Conservation (phyloP, 257 asterid genomes). For the Ballota nigra region DNA sequence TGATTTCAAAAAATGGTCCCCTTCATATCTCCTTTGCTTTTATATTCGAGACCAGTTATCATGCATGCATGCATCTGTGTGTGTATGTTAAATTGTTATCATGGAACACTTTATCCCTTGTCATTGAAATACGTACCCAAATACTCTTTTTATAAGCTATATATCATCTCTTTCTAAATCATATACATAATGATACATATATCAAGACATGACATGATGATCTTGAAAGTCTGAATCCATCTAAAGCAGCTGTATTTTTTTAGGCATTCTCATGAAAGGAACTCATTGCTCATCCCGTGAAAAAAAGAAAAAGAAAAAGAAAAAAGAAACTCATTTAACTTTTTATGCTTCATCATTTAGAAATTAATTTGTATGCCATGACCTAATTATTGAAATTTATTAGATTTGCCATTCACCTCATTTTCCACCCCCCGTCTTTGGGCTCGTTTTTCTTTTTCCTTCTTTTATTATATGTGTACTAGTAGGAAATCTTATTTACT, state of each 20-base stretch:
- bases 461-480: too few relatives aligned
- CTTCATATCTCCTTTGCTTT: slow-evolving; percentile 12
- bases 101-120: slow-evolving; percentile 21
- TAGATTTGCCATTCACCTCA: too few relatives aligned
- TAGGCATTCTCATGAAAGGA: slow-evolving; percentile 12
- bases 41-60: slow-evolving; percentile 7
- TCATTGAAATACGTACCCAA: background rate
- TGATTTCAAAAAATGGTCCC: slow-evolving; percentile 26
- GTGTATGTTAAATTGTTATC: slow-evolving; percentile 29
- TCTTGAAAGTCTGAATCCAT: slow-evolving; percentile 9
- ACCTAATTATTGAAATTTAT: too few relatives aligned
- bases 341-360: background rate
- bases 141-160: slow-evolving; percentile 10
- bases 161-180: background rate
- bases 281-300: too few relatives aligned
- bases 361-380: too few relatives aligned
- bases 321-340: slow-evolving; percentile 17
- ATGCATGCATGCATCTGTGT: slow-evolving; percentile 22
- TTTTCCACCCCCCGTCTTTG: too few relatives aligned
- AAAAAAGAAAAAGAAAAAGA: too few relatives aligned
- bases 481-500: too few relatives aligned
- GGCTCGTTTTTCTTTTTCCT: too few relatives aligned
- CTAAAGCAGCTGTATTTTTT: slow-evolving; percentile 3
- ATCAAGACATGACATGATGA: background rate
- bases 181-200: background rate